These are phyloP conservation scores for Sporothrix schenckii DNA, from an alignment of 2,329 filamentous ascomycete species.

Conservation along the genomic window DNA sequence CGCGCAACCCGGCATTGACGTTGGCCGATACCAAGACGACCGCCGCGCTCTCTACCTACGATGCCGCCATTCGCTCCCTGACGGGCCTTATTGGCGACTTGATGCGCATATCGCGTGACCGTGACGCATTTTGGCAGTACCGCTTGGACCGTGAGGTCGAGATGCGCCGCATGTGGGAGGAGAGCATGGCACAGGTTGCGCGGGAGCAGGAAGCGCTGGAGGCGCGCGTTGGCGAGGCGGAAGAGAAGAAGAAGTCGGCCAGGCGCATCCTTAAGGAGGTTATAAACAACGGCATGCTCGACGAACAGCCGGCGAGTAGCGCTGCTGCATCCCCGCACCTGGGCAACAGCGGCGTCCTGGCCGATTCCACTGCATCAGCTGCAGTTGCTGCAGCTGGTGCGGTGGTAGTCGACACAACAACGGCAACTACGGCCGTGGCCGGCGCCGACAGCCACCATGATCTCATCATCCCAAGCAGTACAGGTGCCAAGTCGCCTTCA, in stretches of 20 bases:
- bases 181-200: slow-evolving; percentile 97
- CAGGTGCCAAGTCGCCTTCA: slow-evolving; percentile 2
- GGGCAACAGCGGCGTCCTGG: slow-evolving; percentile 18
- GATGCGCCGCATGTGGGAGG: slow-evolving; percentile 95
- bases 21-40: slow-evolving; percentile 77
- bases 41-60: slow-evolving; percentile 82
- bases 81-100: slow-evolving; percentile 83
- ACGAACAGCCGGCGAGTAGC: slow-evolving; percentile 41
- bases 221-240: slow-evolving; percentile 82
- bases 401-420: neutral
- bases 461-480: neutral
- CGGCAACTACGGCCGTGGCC: neutral
- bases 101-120: slow-evolving; percentile 87
- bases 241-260: slow-evolving; percentile 84
- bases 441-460: neutral
- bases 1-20: slow-evolving; percentile 68
- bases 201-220: slow-evolving; percentile 91
- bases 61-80: slow-evolving; percentile 84
- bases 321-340: slow-evolving; percentile 26
- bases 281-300: slow-evolving; percentile 59
- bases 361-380: neutral
- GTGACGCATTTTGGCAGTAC: slow-evolving; percentile 97
- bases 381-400: slow-evolving; percentile 37
- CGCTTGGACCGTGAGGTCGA: slow-evolving; percentile 88
- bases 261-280: slow-evolving; percentile 88